phyloP scores from a whole-genome alignment of 2,329 filamentous ascomycete genomes.

The Blumeriella jaapii region DNA sequence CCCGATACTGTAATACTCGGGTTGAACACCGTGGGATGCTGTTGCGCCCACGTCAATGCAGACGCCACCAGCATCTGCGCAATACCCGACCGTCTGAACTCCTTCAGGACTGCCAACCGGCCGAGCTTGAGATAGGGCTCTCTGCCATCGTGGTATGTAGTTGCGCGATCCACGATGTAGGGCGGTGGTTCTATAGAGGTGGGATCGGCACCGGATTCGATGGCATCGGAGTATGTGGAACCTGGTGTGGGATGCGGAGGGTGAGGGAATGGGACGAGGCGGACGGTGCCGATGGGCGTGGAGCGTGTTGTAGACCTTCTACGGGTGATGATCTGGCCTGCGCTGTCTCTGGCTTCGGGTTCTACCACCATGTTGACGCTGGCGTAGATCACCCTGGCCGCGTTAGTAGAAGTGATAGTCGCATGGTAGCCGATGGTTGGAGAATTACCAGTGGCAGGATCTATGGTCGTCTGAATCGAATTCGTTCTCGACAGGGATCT shows the following conservation, averaged over 20 bases:
- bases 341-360: conserved; percentile 33
- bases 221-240: conserved; percentile 17
- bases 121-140: conserved; percentile 80
- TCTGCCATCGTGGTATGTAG: conserved; percentile 43
- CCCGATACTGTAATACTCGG: conserved; percentile 31
- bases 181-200: conserved; percentile 7
- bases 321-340: conserved; percentile 32
- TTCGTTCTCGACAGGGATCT: conserved; percentile 53
- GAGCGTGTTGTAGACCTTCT: conserved; percentile 32
- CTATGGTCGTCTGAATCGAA: conserved; percentile 70
- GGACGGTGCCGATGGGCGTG: conserved; percentile 23
- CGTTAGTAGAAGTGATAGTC: background rate
- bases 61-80: conserved; percentile 54
- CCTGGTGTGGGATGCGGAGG: conserved; percentile 44
- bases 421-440: background rate
- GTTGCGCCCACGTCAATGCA: conserved; percentile 54
- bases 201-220: conserved; percentile 7
- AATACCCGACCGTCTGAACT: conserved; percentile 55
- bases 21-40: conserved; percentile 46
- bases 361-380: conserved; percentile 40
- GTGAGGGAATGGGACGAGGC: conserved; percentile 50
- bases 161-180: conserved; percentile 26
- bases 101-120: conserved; percentile 56
- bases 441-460: conserved; percentile 65
- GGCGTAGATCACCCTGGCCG: conserved; percentile 46